Evolutionary conservation across 148 eudicot species (phyloP).

Genomic region (Rhododendron henanense): DNA sequence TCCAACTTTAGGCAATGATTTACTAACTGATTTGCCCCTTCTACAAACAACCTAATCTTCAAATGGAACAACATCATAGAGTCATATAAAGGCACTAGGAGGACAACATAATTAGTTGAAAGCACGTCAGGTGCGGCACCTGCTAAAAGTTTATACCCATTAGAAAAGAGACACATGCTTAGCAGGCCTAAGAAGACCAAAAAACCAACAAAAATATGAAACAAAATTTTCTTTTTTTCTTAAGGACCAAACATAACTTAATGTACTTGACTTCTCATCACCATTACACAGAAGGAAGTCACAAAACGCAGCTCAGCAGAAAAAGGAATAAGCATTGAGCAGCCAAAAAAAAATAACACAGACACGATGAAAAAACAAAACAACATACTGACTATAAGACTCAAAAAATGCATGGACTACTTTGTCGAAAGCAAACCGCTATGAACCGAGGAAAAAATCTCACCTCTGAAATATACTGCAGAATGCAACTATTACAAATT

Average conservation of each 20-base stretch:
- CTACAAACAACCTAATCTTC: slow-evolving; percentile 32
- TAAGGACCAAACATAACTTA: not conserved
- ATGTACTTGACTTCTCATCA: not conserved
- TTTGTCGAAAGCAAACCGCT: not conserved
- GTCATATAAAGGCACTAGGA: not conserved
- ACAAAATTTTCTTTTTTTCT: not conserved
- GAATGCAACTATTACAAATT: not conserved
- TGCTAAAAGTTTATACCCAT: not conserved
- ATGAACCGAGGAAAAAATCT: not conserved
- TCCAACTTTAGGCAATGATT: slow-evolving; percentile 29
- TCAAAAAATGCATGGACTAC: not conserved
- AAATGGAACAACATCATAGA: slow-evolving; percentile 17
- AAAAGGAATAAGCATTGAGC: not conserved
- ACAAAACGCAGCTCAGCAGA: not conserved
- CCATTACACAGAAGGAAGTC: not conserved
- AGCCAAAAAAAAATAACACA: not conserved
- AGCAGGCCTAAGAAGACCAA: not conserved
- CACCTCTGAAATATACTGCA: not conserved
- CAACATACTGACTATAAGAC: not conserved
- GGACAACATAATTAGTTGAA: slow-evolving; percentile 2
- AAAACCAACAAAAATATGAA: not conserved
- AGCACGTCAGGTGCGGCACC: not conserved
- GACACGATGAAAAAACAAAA: not conserved
- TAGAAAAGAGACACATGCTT: not conserved
- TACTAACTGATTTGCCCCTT: slow-evolving; percentile 28